Conservation (phyloP, 441 rosid species). For the Bruguiera hainesii region DNA sequence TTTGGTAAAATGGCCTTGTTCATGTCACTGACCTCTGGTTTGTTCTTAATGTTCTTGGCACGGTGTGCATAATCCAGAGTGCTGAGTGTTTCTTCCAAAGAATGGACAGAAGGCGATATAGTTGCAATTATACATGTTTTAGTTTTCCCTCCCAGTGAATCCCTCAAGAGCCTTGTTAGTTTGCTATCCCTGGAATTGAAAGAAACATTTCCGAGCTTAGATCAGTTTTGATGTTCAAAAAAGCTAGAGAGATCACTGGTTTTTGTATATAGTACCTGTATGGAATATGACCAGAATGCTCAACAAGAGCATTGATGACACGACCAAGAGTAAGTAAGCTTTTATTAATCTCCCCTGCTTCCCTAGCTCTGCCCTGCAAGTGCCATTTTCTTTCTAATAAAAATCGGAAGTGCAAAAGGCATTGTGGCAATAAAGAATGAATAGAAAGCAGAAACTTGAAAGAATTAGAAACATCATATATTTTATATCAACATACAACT, state of each 20-base stretch:
- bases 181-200: constrained; percentile 3
- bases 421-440: constrained; percentile 8
- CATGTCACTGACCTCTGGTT: constrained; percentile 57
- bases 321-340: constrained; percentile 38
- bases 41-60: constrained; percentile 96
- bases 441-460: constrained; percentile 1
- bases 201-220: background rate
- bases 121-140: constrained; percentile 98
- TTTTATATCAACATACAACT: background rate
- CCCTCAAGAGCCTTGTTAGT: constrained; percentile 20
- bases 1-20: too few relatives aligned
- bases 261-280: constrained; percentile 30
- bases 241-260: background rate
- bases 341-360: constrained; percentile 74
- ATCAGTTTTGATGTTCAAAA: background rate
- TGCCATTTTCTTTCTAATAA: background rate
- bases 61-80: constrained; percentile 98
- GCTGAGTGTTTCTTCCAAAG: constrained; percentile 97
- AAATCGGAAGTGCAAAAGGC: background rate
- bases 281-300: constrained; percentile 85
- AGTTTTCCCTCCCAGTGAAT: constrained; percentile 64
- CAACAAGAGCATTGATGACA: constrained; percentile 78
- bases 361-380: constrained; percentile 56
- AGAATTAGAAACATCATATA: background rate
- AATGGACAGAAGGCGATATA: constrained; percentile 84